These are phyloP conservation scores for Fraxinus nigra DNA, from an alignment of 305 asterid genomes.

Conservation along the genomic window DNA sequence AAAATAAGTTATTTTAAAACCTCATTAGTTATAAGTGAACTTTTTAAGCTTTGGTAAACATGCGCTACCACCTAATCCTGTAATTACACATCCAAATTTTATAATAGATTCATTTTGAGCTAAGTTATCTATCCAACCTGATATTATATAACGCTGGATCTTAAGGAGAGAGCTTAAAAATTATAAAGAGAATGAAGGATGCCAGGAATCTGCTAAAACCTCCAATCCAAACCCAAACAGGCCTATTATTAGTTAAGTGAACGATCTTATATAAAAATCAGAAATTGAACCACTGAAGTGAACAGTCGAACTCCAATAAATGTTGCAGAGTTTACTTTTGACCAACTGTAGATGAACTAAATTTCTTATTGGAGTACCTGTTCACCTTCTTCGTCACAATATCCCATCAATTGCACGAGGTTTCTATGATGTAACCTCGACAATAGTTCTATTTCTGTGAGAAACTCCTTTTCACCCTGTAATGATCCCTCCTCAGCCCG, in stretches of 20 bases:
- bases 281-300: neutral
- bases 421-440: constrained; percentile 94
- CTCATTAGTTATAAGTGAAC: neutral
- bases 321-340: neutral
- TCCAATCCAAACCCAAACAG: neutral
- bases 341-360: neutral
- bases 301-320: neutral
- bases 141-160: neutral
- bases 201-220: neutral
- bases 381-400: constrained; percentile 92
- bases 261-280: neutral
- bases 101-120: neutral
- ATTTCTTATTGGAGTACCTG: constrained; percentile 52
- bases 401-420: constrained; percentile 82
- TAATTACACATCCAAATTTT: neutral
- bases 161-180: neutral
- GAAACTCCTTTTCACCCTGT: constrained; percentile 96
- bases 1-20: neutral
- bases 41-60: neutral
- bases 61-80: neutral
- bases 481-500: constrained; percentile 91
- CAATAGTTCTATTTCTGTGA: constrained; percentile 82
- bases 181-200: neutral
- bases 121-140: neutral
- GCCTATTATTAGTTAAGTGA: neutral